Base-by-base conservation (phyloP, 495 filamentous ascomycete genomes). In the Penicillium mononematosum region DNA sequence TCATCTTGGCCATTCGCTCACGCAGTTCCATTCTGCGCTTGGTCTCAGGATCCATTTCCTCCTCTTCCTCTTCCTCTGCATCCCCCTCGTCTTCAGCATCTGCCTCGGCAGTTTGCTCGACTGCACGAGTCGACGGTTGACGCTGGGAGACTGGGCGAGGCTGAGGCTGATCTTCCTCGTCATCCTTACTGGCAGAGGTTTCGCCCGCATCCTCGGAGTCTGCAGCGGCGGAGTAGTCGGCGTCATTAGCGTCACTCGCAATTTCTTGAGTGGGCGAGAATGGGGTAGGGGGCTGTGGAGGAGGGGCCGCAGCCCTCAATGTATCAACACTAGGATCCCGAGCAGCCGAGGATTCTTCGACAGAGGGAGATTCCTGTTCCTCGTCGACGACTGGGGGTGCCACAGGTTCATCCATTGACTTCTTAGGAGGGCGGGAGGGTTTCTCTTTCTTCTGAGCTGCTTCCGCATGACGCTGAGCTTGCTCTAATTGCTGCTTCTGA, bases 1-100 rank as follows among this genome's bases (percentile, higher is more conserved):
- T 94, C 89, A 98, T 95, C 73, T 95, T 96, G 24, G 92, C 93
- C 90, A 98, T 98, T 58, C 94, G 85, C 50, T 92, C 91, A 42
- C 95, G 85, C 51, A 98, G 77, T 63, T 96, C 94, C 75, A 96
- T 85, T 70, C 87, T 87, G 57, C 93, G 88, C 56, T 83, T 87
- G 36, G 91, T 77, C 69, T 98, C 94, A 0, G 91, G 91, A 58
- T 98, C 94, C 45, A 95, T 75, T n/a, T 96, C 93, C 43, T 94
- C 90, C 50, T 94, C 90, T 43, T 94, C 90, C 49, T 94, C 90
- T 42, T 91, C 87, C 29, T 88, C 89, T n/a, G 87, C 87, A 19
- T 87, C 87, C 12, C 83, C 84, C 27, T 81, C 81, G 22, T 80
- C 81, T 34, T 80, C 82, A 34, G 82, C 81, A 38, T 79, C 76